phyloP scores from a whole-genome alignment of 2,329 filamentous ascomycete species.

The Eutypa lata region DNA sequence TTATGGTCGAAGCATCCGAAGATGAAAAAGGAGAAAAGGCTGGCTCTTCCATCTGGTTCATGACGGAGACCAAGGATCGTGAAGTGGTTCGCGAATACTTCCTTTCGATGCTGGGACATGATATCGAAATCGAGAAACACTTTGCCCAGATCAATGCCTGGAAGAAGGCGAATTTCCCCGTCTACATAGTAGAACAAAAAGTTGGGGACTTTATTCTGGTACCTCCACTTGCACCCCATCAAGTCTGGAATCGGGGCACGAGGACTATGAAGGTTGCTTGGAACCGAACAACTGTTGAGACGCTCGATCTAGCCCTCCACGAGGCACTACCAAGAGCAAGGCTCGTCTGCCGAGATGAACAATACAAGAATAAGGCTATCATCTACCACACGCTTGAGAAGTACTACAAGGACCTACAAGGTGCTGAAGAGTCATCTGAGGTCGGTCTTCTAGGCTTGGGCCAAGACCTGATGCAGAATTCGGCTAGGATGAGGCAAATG shows the following conservation, averaged over 20 bases:
- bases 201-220: slow-evolving; percentile 91
- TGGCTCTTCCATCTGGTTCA: slow-evolving; percentile 96
- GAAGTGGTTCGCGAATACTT: slow-evolving; percentile 92
- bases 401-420: slow-evolving; percentile 62
- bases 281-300: slow-evolving; percentile 94
- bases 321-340: slow-evolving; percentile 87
- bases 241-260: slow-evolving; percentile 97
- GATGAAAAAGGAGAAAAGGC: slow-evolving; percentile 71
- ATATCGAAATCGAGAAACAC: slow-evolving; percentile 95
- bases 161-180: slow-evolving; percentile 90
- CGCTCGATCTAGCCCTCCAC: slow-evolving; percentile 77
- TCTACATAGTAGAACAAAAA: slow-evolving; percentile 88
- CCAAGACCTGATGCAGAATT: slow-evolving; percentile 40
- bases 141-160: slow-evolving; percentile 95
- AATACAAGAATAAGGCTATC: slow-evolving; percentile 98
- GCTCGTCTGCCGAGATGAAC: slow-evolving; percentile 92
- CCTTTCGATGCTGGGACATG: slow-evolving; percentile 86
- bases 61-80: slow-evolving; percentile 94
- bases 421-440: slow-evolving; percentile 48
- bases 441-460: slow-evolving; percentile 47
- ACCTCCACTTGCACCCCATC: slow-evolving; percentile 72
- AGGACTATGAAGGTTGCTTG: slow-evolving; percentile 96
- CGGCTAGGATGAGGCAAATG: slow-evolving; percentile 61
- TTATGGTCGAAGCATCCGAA: slow-evolving; percentile 91
- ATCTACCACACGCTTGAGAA: slow-evolving; percentile 83